Base-by-base conservation (phyloP, 305 asterid species). In the Rubia tinctorum region DNA sequence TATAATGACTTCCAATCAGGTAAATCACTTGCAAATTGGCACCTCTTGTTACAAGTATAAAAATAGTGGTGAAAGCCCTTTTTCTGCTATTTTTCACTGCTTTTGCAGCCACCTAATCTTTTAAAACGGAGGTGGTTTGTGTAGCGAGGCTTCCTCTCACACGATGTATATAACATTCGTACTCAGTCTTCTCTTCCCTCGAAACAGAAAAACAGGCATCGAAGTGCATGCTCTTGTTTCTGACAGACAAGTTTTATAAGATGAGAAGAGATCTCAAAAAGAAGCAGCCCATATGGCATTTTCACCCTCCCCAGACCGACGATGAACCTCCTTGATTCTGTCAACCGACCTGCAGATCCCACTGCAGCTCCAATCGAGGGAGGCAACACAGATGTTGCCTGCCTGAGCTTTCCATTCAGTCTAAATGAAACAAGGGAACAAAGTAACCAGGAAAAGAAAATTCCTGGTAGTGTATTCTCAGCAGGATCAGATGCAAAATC, bases 321-420 rank as follows among this genome's bases (percentile, higher is more conserved):
- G 81, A 77, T 93, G 98, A 14, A 93, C 96, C 60, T 91, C 97
- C 73, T 90, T 89, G 69, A 91, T 86, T 78, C 94, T 83, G 61
- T 91, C 97, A 3, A 80, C 95, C 0, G 98, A 86, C 71, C 90
- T 80, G 82, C 98, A 93, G 74, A 93, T 93, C 68, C 98, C 97
- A 56, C 97, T 93, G 76, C 98, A 93, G 78, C 82, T 91, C 98
- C 98, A 93, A 69, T 93, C 98, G 15, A 91, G 89, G 1, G 98
- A 91, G 59, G 98, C 97, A 59, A 89, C 88, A 22, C 98, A 93
- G 0, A 73, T 42, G 72, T 91, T 93, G 76, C 97, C 97, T 1
- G 96, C 97, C 72, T 91, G 97, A 23, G 93, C 94, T 75, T 87
- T 93, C 98, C 97, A 93, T 76, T 89, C 98, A 93, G 73, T 93